Base-by-base conservation (phyloP, 768 basidiomycete species). In the Cystofilobasidium macerans region DNA sequence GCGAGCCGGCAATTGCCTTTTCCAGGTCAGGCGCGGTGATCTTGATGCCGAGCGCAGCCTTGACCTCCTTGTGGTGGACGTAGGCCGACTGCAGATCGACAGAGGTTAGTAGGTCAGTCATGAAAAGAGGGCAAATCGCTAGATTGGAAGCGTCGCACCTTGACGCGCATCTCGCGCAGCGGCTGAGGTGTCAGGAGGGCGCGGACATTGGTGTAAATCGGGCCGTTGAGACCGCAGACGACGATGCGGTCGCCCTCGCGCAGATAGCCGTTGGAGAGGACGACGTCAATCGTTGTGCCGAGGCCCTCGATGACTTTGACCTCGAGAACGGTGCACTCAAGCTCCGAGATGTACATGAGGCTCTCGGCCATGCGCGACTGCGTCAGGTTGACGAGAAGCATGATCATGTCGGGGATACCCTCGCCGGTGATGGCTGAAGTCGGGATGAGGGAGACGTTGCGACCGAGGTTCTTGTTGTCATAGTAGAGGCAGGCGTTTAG, bases 341-440 rank as follows among this genome's bases (percentile, higher is more conserved):
- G 81, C 73, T 95, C 92, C 35, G 91, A 89, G 67, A 98, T 82
- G 78, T 98, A 99, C 95, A 98, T 99, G 69, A 99, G 81, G 48
- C 87, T 83, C 75, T 93, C 89, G 76, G 87, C 91, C 94, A 98
- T 95, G 67, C 95, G 85, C 78, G 95, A 87, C 76, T 98, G 94
- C 20, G 94, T 98, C 62, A 98, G 82, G 76, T 95, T 93, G 78
- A 97, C 84, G 73, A 99, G 85, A 32, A 99, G 82, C 89, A 93
- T 89, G 78, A 99, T 91, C 94, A 99, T 94, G 79, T 98, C 95
- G 33, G 95, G 95, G 14, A 99, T 82, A 75, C 95, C 95, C 78
- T 99, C 95, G 64, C 94, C 95, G 4, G 94, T 97, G 77, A 95
- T 85, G 38, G 95, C 95, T 63, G 95, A 98, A 6, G 94, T 98